Evolutionary conservation across 2,329 filamentous ascomycete species (phyloP), one percentile per base, ranked within the genome.

Genomic region (Blumeria graminis): DNA sequence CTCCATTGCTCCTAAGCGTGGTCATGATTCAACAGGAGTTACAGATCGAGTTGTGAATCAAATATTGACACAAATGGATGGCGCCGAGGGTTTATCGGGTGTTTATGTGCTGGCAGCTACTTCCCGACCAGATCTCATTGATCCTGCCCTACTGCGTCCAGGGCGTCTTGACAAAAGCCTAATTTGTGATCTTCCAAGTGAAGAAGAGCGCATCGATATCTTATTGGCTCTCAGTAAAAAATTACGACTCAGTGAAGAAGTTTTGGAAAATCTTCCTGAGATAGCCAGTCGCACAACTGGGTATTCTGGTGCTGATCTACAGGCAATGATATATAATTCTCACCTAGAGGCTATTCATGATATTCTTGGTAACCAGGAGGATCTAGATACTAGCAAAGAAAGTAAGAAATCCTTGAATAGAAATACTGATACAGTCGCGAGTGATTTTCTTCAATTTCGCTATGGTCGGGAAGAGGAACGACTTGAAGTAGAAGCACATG

Each of bases 11-110:
- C 92, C 92, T 1, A 98, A 96, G 70, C 79, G 92, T 70, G 92
- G 92, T 0, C 92, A 98, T 66, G 93, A 98, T 68, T 92, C 84
- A 1, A 98, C 92, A 0, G 92, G 93, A 61, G 93, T 98, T n/a
- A 98, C 92, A 0, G 93, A 98, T 69, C 81, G 93, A 39, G 93
- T 98, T 0, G 92, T 98, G 63, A 98, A 98, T 68, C 93, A 98
- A 72, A 80, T 98, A 57, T 76, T 98, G 10, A 98, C 93, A 0
- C 90, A 96, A 68, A 98, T 98, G 92, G 92, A 98, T 65, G 92
- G 92, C 65, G 92, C 92, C 0, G 93, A 98, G 69, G 93, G 92
- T 0, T 71, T 98, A 4, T 88, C 83, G 0, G 92, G 92, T 1
- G 93, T 98, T 0, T 98, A 98, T 63, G 92, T 98, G 6, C 77